Evolutionary conservation across 148 eudicot genomes (phyloP).

Genomic region (Vaccinium darrowii): DNA sequence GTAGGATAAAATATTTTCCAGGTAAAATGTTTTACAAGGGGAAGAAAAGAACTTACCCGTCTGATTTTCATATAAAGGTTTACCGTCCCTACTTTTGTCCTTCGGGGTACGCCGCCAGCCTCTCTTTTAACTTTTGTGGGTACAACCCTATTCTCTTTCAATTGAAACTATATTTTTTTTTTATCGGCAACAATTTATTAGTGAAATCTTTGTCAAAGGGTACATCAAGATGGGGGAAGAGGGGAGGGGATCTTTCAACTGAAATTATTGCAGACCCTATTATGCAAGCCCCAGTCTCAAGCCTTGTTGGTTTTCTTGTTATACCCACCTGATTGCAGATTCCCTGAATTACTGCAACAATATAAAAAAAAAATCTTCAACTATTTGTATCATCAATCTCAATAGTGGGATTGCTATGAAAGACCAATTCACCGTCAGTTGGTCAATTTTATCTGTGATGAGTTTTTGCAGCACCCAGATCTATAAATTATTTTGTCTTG

Average conservation of each 20-base stretch:
- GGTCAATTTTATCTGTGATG: background rate
- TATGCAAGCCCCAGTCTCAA: background rate
- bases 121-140: background rate
- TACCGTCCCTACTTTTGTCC: background rate
- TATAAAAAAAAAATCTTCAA: background rate
- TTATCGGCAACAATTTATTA: too few species aligned
- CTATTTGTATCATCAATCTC: background rate
- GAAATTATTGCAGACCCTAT: background rate
- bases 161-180: background rate
- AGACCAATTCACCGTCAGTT: background rate
- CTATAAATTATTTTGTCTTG: background rate
- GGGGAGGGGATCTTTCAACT: background rate
- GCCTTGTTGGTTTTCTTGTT: background rate
- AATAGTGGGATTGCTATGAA: background rate
- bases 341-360: background rate
- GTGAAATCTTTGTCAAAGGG: too few species aligned
- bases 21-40: background rate
- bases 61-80: background rate
- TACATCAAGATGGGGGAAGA: too few species aligned
- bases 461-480: background rate
- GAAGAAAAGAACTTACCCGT: background rate
- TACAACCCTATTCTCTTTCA: background rate
- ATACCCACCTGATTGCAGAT: background rate
- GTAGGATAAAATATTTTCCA: background rate
- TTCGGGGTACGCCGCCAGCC: background rate